These are phyloP conservation scores for Favolaschia claudopus DNA, from an alignment of 768 basidiomycete genomes.

Conservation along the genomic window DNA sequence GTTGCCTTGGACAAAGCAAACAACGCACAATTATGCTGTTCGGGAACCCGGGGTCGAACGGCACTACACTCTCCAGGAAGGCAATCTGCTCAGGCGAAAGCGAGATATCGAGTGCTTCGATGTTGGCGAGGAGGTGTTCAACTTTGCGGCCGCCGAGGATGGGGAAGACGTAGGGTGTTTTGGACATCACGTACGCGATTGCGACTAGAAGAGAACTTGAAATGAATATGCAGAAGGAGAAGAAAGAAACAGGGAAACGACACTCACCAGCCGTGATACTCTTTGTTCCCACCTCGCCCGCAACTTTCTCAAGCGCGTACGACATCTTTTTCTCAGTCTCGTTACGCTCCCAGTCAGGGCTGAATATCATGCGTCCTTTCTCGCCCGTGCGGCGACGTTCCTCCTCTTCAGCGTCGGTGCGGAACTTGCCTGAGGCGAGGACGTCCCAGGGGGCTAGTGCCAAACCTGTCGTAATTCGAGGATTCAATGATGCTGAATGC, in stretches of 20 bases:
- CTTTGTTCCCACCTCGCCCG: too few relatives aligned
- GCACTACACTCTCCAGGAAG: constrained; percentile 44
- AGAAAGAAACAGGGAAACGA: neutral
- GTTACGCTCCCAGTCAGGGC: constrained; percentile 51
- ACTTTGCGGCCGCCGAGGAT: constrained; percentile 32
- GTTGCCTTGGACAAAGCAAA: too few relatives aligned
- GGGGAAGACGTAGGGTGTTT: too few relatives aligned
- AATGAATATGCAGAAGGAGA: neutral
- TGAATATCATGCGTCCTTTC: constrained; percentile 43
- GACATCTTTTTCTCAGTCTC: constrained; percentile 52
- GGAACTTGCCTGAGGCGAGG: constrained; percentile 34
- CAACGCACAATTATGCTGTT: too few relatives aligned
- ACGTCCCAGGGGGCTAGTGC: constrained; percentile 50
- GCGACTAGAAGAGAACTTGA: constrained; percentile 28
- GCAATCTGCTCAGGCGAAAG: constrained; percentile 46
- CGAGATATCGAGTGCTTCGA: constrained; percentile 48
- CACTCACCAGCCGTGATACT: constrained; percentile 58
- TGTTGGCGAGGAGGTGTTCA: constrained; percentile 31
- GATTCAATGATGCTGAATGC: too few relatives aligned
- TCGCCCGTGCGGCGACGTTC: too few relatives aligned
- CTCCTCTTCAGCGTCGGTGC: too few relatives aligned
- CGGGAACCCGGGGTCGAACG: too few relatives aligned
- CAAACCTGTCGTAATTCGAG: constrained; percentile 30
- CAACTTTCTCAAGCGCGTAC: constrained; percentile 56
- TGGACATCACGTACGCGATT: constrained; percentile 38